These are phyloP conservation scores for Fraxinus pennsylvanica DNA, from an alignment of 257 asterid genomes.

Conservation along the genomic window DNA sequence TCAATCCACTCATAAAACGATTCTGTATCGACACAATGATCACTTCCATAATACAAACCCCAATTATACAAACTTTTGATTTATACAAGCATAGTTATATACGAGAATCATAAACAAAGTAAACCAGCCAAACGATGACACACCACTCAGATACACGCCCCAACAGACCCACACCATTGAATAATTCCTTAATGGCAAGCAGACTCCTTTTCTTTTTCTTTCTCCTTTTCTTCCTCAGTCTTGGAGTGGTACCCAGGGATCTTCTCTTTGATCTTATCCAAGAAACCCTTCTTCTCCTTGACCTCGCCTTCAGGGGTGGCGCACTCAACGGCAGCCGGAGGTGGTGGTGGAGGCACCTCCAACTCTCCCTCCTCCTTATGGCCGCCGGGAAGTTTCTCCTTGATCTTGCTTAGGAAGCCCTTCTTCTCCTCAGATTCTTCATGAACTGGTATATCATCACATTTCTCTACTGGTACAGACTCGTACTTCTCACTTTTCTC, in stretches of 20 bases:
- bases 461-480: slow-evolving; percentile 53
- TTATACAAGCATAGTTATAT: slow-evolving; percentile 24
- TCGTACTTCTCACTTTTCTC: slow-evolving; percentile 36
- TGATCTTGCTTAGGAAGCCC: slow-evolving; percentile 74
- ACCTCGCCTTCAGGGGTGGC: slow-evolving; percentile 41
- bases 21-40: background rate
- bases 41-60: slow-evolving; percentile 2
- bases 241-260: slow-evolving; percentile 77
- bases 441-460: slow-evolving; percentile 35
- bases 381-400: slow-evolving; percentile 74
- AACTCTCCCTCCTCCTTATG: slow-evolving; percentile 62
- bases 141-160: slow-evolving; percentile 14
- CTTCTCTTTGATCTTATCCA: slow-evolving; percentile 94
- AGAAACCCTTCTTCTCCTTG: slow-evolving; percentile 76
- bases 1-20: slow-evolving; percentile 25
- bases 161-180: slow-evolving; percentile 28
- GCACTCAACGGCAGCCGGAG: slow-evolving; percentile 24
- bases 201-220: slow-evolving; percentile 39
- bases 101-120: background rate
- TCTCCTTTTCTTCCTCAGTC: slow-evolving; percentile 66
- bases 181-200: slow-evolving; percentile 32
- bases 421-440: slow-evolving; percentile 64
- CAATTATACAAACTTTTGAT: slow-evolving; percentile 17
- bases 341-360: slow-evolving; percentile 29
- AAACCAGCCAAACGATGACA: slow-evolving; percentile 6